A percentile compares a stretch with the other conserved stretches of the same genome.
Evolutionary conservation across 441 rosid genomes (phyloP).

Genomic region (Metrosideros polymorpha): DNA sequence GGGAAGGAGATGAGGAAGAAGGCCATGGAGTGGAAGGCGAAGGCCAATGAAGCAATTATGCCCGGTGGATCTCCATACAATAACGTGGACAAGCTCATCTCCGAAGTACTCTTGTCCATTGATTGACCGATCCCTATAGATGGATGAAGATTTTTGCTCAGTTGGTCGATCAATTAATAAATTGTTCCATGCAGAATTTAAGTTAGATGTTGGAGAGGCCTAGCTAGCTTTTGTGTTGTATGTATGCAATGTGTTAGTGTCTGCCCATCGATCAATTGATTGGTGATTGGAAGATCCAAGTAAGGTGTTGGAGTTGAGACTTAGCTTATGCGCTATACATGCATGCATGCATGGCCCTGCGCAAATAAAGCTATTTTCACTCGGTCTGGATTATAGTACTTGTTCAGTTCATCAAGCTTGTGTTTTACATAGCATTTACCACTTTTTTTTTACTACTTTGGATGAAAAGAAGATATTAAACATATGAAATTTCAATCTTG

Average conservation of each 20-base stretch:
- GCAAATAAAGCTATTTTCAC: neutral
- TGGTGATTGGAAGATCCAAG: neutral
- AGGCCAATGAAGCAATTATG: slow-evolving; percentile 12
- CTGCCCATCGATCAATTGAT: neutral
- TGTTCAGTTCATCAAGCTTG: neutral
- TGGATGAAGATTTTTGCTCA: neutral
- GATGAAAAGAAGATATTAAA: neutral
- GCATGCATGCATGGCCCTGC: neutral
- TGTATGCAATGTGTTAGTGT: neutral
- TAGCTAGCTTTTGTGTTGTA: neutral
- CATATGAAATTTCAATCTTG: neutral
- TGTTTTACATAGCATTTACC: neutral
- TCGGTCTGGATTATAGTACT: neutral
- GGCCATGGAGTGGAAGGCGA: slow-evolving; percentile 15
- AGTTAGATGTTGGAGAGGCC: neutral
- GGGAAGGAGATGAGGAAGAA: slow-evolving; percentile 9
- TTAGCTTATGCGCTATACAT: neutral
- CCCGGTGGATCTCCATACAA: slow-evolving; percentile 11
- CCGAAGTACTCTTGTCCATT: neutral
- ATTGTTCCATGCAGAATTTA: neutral
- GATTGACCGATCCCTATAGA: neutral
- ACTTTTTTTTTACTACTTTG: neutral
- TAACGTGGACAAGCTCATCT: slow-evolving; percentile 4
- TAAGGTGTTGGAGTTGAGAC: neutral
- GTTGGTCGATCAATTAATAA: neutral